phyloP scores from a whole-genome alignment of 306 rosid genomes.

The Casuarina glauca region DNA sequence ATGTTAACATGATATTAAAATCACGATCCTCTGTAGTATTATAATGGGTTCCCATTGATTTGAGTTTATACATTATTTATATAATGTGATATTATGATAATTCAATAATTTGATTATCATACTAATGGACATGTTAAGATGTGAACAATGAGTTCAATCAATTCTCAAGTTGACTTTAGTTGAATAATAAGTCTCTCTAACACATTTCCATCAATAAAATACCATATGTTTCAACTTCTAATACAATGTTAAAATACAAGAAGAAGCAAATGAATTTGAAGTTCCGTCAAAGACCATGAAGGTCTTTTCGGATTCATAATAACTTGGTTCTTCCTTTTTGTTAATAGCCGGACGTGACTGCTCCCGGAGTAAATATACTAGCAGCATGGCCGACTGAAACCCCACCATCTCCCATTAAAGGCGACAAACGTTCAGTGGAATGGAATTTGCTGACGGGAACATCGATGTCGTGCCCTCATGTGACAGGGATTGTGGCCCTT shows the following conservation, averaged over 20 bases:
- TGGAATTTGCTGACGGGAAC: conserved; percentile 66
- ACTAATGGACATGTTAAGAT: too few species aligned
- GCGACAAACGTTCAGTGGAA: conserved; percentile 23
- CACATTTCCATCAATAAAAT: too few species aligned
- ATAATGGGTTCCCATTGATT: too few species aligned
- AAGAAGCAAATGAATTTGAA: background rate
- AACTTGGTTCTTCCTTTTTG: background rate
- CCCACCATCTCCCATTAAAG: conserved; percentile 23
- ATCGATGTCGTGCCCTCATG: conserved; percentile 62
- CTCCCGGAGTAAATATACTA: conserved; percentile 52
- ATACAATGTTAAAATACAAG: background rate
- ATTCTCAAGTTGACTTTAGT: too few species aligned
- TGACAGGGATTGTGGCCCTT: conserved; percentile 49
- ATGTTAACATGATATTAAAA: too few species aligned
- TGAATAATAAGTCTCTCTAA: background rate
- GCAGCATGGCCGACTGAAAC: conserved; percentile 62
- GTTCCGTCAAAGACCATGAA: background rate
- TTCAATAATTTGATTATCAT: too few species aligned
- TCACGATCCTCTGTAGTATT: too few species aligned
- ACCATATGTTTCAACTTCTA: background rate
- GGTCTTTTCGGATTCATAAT: background rate
- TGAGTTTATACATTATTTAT: too few species aligned
- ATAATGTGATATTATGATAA: too few species aligned
- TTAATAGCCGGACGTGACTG: conserved; percentile 53
- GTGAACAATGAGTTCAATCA: too few species aligned